phyloP scores from a whole-genome alignment of 176 grass and related monocot genomes.

The Musa itinerans region DNA sequence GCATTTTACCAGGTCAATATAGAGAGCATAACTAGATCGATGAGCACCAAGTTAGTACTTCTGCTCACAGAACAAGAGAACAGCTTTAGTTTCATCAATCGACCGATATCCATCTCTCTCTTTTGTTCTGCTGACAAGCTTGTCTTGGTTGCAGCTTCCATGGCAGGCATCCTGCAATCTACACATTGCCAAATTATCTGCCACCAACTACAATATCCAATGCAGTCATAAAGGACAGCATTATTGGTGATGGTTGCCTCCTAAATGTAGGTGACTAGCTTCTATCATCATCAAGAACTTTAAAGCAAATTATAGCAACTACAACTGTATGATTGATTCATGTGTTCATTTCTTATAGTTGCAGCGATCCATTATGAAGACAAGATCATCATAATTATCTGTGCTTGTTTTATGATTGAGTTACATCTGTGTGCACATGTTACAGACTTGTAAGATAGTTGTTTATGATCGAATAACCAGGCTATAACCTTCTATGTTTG shows the following conservation, averaged over 20 bases:
- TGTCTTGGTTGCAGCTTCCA: slow-evolving; percentile 12
- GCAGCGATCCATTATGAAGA: background rate
- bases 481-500: background rate
- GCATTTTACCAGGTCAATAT: slow-evolving; percentile 21
- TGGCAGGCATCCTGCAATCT: slow-evolving; percentile 7
- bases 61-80: background rate
- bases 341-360: background rate
- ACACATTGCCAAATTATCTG: slow-evolving; percentile 6
- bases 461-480: background rate
- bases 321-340: no score
- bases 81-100: slow-evolving; percentile 4
- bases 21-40: slow-evolving; percentile 1
- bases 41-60: slow-evolving; percentile 3
- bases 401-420: background rate
- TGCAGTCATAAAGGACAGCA: slow-evolving; percentile 6
- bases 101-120: background rate
- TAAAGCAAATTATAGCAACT: background rate
- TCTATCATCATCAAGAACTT: background rate
- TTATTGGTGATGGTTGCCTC: slow-evolving; percentile 22
- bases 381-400: background rate
- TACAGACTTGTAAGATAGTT: background rate
- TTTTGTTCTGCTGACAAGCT: background rate
- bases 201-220: slow-evolving; percentile 4
- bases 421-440: background rate
- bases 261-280: slow-evolving; percentile 16